Base-by-base conservation (phyloP, 768 basidiomycete genomes). In the Lactifluus piperatus region DNA sequence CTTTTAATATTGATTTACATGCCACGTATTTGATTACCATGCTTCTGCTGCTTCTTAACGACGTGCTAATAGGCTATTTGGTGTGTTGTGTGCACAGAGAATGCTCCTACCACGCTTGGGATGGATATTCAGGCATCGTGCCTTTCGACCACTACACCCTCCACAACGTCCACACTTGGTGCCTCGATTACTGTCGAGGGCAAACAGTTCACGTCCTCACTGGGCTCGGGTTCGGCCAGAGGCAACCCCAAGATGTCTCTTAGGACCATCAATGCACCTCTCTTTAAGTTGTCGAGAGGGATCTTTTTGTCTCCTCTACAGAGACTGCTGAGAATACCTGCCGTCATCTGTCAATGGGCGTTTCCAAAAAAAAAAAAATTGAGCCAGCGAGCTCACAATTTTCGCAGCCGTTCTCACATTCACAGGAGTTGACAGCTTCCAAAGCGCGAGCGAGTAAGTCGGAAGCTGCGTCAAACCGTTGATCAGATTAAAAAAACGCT, bases 261-360 rank as follows among this genome's bases (percentile, higher is more conserved):
- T 7, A 92, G 71, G 39, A 92, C 72, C 27, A 91, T 70, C 27
- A 77, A 68, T 1, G 90, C 89, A n/a, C 91, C 91, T 7, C 78
- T 56, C 68, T 93, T 93, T 11, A 86, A 88, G 16, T 76, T 77
- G 3, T n/a, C n/a, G n/a, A n/a, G n/a, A n/a, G n/a, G n/a, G n/a
- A 92, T 82, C n/a, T 76, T 70, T 71, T 91, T 91, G 52, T 78
- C 77, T 68, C 90, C 85, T 67, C 73, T 82, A 71, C 91, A 94
- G 7, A 67, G 69, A 18, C 78, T 67, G 65, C 85, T 86, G 59
- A 82, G 76, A 16, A 90, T 79, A 66, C 90, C 91, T 92, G 56
- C 16, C 36, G 3, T 20, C 11, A 10, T 11, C 4, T 13, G 37
- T 59, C n/a, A 61, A 52, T 50, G 13, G 10, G 36, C 36, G 20